phyloP scores from a whole-genome alignment of 345 rosid species.

The Kandelia obovata region DNA sequence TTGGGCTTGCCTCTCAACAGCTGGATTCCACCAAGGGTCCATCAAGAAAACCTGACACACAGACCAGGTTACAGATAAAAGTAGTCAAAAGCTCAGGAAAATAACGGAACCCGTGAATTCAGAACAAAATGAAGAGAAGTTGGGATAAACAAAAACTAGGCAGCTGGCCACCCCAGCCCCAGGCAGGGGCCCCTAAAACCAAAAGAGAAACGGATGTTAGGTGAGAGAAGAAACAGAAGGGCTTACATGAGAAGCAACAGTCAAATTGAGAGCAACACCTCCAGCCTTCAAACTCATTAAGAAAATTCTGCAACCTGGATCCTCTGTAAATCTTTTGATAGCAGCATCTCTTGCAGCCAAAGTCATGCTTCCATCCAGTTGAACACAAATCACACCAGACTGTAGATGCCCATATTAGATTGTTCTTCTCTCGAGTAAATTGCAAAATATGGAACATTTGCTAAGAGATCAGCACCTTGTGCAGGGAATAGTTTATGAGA shows the following conservation, averaged over 20 bases:
- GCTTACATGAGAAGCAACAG: conserved; percentile 96
- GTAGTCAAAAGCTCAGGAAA: neutral
- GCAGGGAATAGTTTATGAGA: conserved; percentile 79
- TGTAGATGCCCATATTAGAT: conserved; percentile 28
- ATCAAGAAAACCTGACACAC: conserved; percentile 75
- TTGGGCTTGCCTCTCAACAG: conserved; percentile 94
- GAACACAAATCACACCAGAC: conserved; percentile 82
- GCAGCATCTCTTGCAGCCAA: conserved; percentile 74
- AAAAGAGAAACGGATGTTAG: neutral
- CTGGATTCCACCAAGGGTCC: conserved; percentile 99
- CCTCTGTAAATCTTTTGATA: conserved; percentile 76
- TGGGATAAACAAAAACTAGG: no score
- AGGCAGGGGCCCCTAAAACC: no score
- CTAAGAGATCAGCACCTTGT: conserved; percentile 47
- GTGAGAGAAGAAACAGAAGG: conserved; percentile 8
- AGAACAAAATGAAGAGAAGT: no score
- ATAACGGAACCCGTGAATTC: neutral
- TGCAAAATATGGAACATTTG: neutral
- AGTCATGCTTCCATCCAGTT: conserved; percentile 88
- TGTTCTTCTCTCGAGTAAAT: conserved; percentile 5
- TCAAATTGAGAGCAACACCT: conserved; percentile 89
- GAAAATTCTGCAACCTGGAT: conserved; percentile 86
- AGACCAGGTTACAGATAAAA: neutral
- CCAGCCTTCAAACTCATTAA: conserved; percentile 96
- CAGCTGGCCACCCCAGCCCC: no score